Percentiles rank a stretch among this genome's conserved stretches.
phyloP scores from a whole-genome alignment of 2,329 filamentous ascomycete species.

The Cladosporium sp. region DNA sequence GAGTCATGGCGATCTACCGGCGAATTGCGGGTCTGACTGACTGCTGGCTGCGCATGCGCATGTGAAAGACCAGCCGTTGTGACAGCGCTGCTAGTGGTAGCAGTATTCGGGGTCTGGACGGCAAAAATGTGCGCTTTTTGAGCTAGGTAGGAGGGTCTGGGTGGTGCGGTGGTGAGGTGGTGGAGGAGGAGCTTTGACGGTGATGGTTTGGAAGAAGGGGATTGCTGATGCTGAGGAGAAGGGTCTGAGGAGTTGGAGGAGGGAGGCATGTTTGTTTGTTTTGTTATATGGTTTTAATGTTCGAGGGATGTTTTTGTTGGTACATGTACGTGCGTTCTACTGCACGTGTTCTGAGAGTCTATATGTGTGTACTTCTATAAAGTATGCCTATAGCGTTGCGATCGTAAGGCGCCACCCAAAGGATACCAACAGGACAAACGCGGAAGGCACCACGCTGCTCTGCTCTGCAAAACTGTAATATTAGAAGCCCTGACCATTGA shows the following conservation, averaged over 20 bases:
- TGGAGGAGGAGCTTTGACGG: neutral
- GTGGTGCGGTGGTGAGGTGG: neutral
- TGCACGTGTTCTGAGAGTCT: neutral
- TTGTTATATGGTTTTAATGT: neutral
- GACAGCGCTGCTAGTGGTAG: neutral
- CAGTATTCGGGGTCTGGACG: neutral
- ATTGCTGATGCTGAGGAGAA: neutral
- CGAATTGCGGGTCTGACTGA: neutral
- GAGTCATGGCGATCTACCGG: neutral
- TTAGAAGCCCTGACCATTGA: slow-evolving; percentile 2
- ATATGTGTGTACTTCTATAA: neutral
- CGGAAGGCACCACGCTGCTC: neutral
- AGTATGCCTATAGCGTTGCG: neutral
- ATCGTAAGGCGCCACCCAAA: neutral
- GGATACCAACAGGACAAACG: neutral
- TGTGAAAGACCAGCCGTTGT: neutral
- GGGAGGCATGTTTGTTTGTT: neutral
- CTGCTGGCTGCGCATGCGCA: neutral
- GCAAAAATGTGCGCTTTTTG: slow-evolving; percentile 7
- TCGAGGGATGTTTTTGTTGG: too few species aligned
- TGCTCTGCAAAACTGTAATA: neutral
- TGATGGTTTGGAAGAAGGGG: neutral
- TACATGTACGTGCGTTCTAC: neutral
- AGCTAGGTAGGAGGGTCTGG: neutral
- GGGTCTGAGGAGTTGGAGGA: neutral